phyloP scores from a whole-genome alignment of 2,329 filamentous ascomycete genomes.

The Fusarium sp. region DNA sequence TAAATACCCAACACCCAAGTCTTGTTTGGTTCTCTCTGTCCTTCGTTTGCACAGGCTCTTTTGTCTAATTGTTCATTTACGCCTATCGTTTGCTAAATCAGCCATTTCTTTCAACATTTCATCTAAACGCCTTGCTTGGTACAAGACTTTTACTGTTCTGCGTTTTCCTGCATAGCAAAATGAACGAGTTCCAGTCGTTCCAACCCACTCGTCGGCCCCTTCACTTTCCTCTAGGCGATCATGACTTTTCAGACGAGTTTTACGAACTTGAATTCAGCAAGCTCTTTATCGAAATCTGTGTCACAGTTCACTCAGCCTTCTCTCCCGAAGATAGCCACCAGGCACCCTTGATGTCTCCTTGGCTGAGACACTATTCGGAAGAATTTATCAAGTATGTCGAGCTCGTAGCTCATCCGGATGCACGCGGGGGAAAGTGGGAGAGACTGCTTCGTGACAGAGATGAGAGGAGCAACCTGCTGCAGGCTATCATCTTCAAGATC shows the following conservation, averaged over 20 bases:
- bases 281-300: slow-evolving; percentile 44
- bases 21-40: slow-evolving; percentile 23
- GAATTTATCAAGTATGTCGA: slow-evolving; percentile 47
- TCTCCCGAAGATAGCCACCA: slow-evolving; percentile 8
- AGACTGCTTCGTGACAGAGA: slow-evolving; percentile 42
- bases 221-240: slow-evolving; percentile 24
- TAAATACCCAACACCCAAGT: slow-evolving; percentile 29
- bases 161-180: slow-evolving; percentile 17
- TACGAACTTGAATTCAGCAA: slow-evolving; percentile 42
- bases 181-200: slow-evolving; percentile 34
- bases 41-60: slow-evolving; percentile 32
- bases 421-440: slow-evolving; percentile 47
- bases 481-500: slow-evolving; percentile 50
- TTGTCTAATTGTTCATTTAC: slow-evolving; percentile 18
- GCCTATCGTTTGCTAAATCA: slow-evolving; percentile 4
- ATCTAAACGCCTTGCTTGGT: not conserved
- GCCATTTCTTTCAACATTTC: not conserved
- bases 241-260: slow-evolving; percentile 38
- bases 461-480: slow-evolving; percentile 47
- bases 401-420: slow-evolving; percentile 49
- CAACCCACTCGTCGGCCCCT: slow-evolving; percentile 35
- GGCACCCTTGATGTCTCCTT: slow-evolving; percentile 37
- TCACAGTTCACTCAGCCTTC: slow-evolving; percentile 42
- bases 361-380: slow-evolving; percentile 39
- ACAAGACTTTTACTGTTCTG: not conserved